Evolutionary conservation across 345 rosid genomes (phyloP).

Genomic region (rapeseed (Brassica napus)): DNA sequence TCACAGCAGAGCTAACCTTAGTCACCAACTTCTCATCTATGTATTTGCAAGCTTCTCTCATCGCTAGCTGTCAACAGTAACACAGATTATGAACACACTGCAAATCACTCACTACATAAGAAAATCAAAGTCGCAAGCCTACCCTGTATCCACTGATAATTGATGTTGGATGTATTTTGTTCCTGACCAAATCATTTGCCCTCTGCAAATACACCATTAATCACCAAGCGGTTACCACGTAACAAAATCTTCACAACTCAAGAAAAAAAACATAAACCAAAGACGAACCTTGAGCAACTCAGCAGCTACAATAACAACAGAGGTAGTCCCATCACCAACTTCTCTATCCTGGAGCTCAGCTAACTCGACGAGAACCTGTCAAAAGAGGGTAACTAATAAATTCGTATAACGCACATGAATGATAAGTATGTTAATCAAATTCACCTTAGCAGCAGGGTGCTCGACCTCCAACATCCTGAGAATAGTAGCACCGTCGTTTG

Average conservation of each 20-base stretch:
- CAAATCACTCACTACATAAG: background rate
- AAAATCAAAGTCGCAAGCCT: slow-evolving; percentile 24
- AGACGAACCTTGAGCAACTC: slow-evolving; percentile 47
- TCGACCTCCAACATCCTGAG: slow-evolving; percentile 92
- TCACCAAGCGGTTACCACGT: slow-evolving; percentile 1
- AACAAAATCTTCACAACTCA: background rate
- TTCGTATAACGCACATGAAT: background rate
- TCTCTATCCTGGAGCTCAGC: slow-evolving; percentile 98
- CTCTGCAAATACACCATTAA: slow-evolving; percentile 54
- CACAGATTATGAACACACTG: slow-evolving; percentile 4
- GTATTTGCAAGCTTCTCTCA: slow-evolving; percentile 98
- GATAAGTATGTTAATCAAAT: background rate
- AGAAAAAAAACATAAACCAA: background rate
- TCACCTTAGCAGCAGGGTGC: slow-evolving; percentile 96
- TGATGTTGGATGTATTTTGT: slow-evolving; percentile 96
- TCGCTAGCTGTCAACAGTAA: slow-evolving; percentile 70
- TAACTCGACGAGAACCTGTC: slow-evolving; percentile 91
- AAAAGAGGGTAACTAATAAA: background rate
- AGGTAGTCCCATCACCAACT: slow-evolving; percentile 43
- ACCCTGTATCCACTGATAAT: slow-evolving; percentile 94
- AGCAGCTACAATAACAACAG: slow-evolving; percentile 93
- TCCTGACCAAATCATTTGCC: slow-evolving; percentile 93
- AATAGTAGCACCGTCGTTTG: slow-evolving; percentile 92
- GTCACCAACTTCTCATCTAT: slow-evolving; percentile 89
- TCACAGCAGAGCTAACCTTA: slow-evolving; percentile 50